Conservation (phyloP, 176 grass and related monocot genomes). For the Avena sativa region DNA sequence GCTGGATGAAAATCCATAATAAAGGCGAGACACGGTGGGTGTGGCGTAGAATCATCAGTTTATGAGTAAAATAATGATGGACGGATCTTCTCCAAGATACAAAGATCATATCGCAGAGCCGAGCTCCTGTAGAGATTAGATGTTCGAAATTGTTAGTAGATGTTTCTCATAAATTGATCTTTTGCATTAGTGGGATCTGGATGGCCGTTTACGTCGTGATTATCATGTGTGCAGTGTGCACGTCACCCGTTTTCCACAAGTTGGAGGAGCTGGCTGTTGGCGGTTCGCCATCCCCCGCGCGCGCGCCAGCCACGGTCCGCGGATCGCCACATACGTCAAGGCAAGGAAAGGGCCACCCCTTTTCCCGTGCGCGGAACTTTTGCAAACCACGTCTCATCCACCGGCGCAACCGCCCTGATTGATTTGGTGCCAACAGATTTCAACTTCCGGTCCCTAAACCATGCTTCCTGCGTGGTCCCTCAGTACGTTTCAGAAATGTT, state of each 20-base stretch:
- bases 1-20: background rate
- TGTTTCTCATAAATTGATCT: background rate
- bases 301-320: background rate
- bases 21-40: background rate
- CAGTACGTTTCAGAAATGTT: background rate
- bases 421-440: background rate
- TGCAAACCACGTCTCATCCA: slow-evolving; percentile 27
- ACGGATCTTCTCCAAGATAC: background rate
- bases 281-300: slow-evolving; percentile 23
- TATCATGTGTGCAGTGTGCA: background rate
- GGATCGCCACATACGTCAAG: slow-evolving; percentile 22
- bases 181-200: too few species aligned
- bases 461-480: background rate
- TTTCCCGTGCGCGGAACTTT: background rate
- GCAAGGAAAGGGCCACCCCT: background rate
- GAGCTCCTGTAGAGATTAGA: background rate
- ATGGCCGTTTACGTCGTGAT: too few species aligned
- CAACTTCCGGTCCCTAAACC: background rate
- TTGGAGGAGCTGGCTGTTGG: slow-evolving; percentile 34
- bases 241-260: background rate
- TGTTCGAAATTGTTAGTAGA: background rate
- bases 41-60: background rate
- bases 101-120: background rate
- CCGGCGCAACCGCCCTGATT: background rate
- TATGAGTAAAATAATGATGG: background rate